phyloP scores from a whole-genome alignment of 108 stramenopile genomes.

The Stephanodiscus triporus region DNA sequence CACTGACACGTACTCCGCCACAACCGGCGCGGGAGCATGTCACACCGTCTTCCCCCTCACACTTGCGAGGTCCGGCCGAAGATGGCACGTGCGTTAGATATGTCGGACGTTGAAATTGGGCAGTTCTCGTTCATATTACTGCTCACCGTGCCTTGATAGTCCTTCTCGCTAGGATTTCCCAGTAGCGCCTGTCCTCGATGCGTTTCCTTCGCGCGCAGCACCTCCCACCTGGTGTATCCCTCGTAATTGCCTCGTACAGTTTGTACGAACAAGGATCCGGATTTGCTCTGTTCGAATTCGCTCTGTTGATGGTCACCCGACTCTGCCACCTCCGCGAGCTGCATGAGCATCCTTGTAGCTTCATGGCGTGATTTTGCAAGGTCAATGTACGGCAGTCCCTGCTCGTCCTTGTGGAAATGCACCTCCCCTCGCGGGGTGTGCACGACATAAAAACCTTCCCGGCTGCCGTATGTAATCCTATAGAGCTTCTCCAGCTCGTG shows the following conservation, averaged over 20 bases:
- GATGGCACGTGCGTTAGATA: constrained; percentile 21
- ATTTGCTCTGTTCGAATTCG: too few relatives aligned
- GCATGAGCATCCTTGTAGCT: constrained; percentile 9
- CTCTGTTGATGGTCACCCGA: too few relatives aligned
- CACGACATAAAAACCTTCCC: constrained; percentile 7
- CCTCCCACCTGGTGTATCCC: too few relatives aligned
- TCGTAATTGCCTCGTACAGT: constrained; percentile 13
- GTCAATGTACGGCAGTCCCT: background rate
- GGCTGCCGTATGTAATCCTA: constrained; percentile 16
- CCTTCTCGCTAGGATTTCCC: too few relatives aligned
- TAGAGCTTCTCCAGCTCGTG: constrained; percentile 9
- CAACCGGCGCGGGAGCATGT: constrained; percentile 11
- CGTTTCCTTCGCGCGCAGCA: too few relatives aligned
- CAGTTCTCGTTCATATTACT: constrained; percentile 24
- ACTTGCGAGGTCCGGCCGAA: constrained; percentile 35
- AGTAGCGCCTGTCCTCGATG: too few relatives aligned
- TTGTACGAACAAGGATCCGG: background rate
- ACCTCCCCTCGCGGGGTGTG: constrained; percentile 19
- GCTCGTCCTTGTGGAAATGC: constrained; percentile 8
- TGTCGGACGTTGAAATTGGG: constrained; percentile 21
- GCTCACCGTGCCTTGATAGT: constrained; percentile 27
- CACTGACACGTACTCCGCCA: constrained; percentile 15
- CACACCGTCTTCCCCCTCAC: constrained; percentile 37
- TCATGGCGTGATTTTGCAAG: background rate
- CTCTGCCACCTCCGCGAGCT: background rate